Evolutionary conservation across 306 rosid species (phyloP), one percentile per base, ranked within the genome.

Genomic region (Morella rubra): DNA sequence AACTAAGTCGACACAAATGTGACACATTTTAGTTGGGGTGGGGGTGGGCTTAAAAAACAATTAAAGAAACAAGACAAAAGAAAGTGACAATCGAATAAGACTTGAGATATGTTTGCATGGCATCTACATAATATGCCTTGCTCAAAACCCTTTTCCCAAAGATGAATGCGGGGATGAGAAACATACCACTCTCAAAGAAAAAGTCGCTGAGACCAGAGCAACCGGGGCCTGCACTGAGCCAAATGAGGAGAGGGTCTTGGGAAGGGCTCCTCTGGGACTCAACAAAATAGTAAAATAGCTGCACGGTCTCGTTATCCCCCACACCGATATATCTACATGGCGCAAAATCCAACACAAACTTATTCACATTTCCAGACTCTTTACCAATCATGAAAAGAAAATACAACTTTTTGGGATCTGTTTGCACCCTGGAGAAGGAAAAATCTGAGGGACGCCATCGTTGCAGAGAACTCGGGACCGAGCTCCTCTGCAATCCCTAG

Each of bases 181-280:
- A 40, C 12, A 32, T 66, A 76, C 79, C 79, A 66, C 59, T 67
- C 66, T 76, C 80, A 53, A 67, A 76, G 19, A 76, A 53, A 4
- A 76, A 55, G 4, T 44, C 65, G 9, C 44, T 10, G 7, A 67
- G 52, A 15, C 67, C 64, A 68, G 80, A 76, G 55, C 80, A 76
- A 44, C 80, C 80, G 32, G 80, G 80, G 22, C 80, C 80, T 67
- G 65, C 73, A 8, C 7, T 44, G 18, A 76, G 27, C 73, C 73
- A 67, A 40, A 76, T 0, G 37, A 76, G 1, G 41, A 76, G 8
- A 67, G 80, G 80, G 40, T 76, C 80, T 69, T 37, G 65, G 5
- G 54, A 5, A 3, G 80, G 80, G 47, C 9, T 44, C 6, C 67
- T 54, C 41, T 76, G 67, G 11, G 80, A 76, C 65, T 76, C 67